Base-by-base conservation (phyloP, 2,329 filamentous ascomycete genomes). In the Cladosporium sp. region DNA sequence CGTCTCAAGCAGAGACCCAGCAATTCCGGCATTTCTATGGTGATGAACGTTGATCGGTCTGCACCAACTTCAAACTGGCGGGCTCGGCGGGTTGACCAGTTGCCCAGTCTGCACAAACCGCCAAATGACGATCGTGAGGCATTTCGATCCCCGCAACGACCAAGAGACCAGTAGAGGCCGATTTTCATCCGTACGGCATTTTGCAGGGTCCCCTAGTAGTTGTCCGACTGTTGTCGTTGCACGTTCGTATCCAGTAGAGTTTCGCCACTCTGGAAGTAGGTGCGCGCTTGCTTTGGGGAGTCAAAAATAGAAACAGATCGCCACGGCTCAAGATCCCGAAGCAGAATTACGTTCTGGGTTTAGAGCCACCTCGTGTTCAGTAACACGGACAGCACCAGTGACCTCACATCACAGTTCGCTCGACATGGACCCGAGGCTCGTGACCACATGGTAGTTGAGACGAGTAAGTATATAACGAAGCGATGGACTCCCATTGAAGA, bases 261-360 rank as follows among this genome's bases (percentile, higher is more conserved):
- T 50, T 50, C 37, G 28, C 47, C 28, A 19, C 28, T 28, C 19
- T 37, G 17, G 22, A 50, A 50, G 47, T 50, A 50, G 47, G 30
- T 39, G 43, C 30, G 9, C 47, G 47, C 47, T 50, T 50, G 14
- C n/a, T 50, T 17, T 34, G 30, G 47, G 19, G 25, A 25, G 30
- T 50, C 12, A 20, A 47, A 47, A 51, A 51, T 51, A 51, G 49
- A 51, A 51, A 37, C 49, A 39, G 49, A 51, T 51, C 49, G 49
- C 15, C 49, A 12, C 14, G 19, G 12, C 36, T 38, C 28, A 25
- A 28, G 28, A 20, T 20, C 20, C 36, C 49, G 49, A 51, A 34
- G 47, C 25, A 34, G 30, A 50, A 50, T 17, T 50, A 30, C 47
- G 17, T 15, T 20, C 17, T 9, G 1, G 19, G 30, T 22, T 39